Base-by-base conservation (phyloP, 441 rosid genomes). In the Arabidopsis lyrata region DNA sequence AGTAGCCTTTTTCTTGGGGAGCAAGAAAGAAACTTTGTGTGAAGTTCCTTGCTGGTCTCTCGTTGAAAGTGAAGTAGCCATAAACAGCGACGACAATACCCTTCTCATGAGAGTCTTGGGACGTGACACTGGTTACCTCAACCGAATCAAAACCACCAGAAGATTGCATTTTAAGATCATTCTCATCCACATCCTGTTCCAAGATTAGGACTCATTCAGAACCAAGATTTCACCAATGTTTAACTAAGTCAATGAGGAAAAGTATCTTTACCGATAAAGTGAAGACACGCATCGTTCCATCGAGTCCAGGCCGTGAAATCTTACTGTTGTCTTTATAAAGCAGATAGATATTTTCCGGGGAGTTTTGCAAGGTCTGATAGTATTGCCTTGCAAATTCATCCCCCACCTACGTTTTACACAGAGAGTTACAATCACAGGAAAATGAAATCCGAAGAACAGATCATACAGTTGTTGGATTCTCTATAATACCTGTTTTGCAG, bases 1-100 rank as follows among this genome's bases (percentile, higher is more conserved):
- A 89, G 82, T 89, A 89, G 38, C 95, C 96, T 2, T 76, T 84
- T 61, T 86, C 95, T 83, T 92, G 98, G 34, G 92, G 95, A 27
- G 93, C 98, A 82, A 93, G 77, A 79, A 90, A 86, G 82, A 90
- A 90, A 50, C 54, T 81, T 80, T 93, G 98, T 27, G 85, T 81
- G 76, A 93, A 90, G 48, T 88, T 86, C 77, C 78, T 82, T 59
- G 70, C 75, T 60, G 71, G 14, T 24, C 81, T 73, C 70, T 84
- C 90, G 63, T 69, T 82, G 63, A 81, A 87, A 71, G 77, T 86
- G 83, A 89, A 78, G 77, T 79, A 81, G 8, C 98, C 98, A 60
- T 87, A 81, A 75, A 90, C 95, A n/a, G 83, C 85, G 65, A 90
- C 92, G 47, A 86, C 72, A 9, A 92, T 87, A 62, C 93, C 88